Base-by-base conservation (phyloP, 768 basidiomycete species). In the Boletus rubescentipes region DNA sequence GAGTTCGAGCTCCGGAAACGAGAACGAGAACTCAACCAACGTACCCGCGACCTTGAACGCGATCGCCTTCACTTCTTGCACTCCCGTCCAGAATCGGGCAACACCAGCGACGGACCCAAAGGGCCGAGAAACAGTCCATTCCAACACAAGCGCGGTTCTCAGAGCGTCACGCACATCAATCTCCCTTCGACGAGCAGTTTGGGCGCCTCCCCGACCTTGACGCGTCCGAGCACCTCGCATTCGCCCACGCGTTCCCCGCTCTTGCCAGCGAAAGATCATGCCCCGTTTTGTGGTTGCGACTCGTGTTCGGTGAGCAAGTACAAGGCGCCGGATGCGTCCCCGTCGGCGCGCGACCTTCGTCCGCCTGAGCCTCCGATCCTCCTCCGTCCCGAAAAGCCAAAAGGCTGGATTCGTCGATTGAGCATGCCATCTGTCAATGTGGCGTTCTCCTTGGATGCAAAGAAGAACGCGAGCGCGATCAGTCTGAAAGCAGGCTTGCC, bases 371-470 rank as follows among this genome's bases (percentile, higher is more conserved):
- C 75, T 26, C 79, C 79, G 5, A 73, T 78, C 43, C 52, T 61
- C 2, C 69, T 81, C n/a, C 79, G 78, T 30, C 67, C 78, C 39
- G 79, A 83, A 49, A 85, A 85, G 60, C 75, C 83, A 9, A 86
- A 79, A 53, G 81, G 86, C 0, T 91, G 89, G 89, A 87, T 91
- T 57, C 74, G 88, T 20, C 75, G 88, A 50, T 66, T 91, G 53
- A 91, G 89, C 60, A 88, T 91, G 86, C 88, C 88, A 1, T 78
- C 76, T 5, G 73, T 80, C n/a, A 80, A 80, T 39, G 76, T 77
- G 42, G 80, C 83, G 34, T 84, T 89, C 63, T 79, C 77, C 7
- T 70, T 80, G 23, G 86, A 87, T 60, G 77, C 72, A 29, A 81
- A 76, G 72, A 82, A 75, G 72, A 83, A 77, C 20, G 68, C 70